Evolutionary conservation across 106 monocot species (phyloP).

Genomic region (Apostasia ramifera): DNA sequence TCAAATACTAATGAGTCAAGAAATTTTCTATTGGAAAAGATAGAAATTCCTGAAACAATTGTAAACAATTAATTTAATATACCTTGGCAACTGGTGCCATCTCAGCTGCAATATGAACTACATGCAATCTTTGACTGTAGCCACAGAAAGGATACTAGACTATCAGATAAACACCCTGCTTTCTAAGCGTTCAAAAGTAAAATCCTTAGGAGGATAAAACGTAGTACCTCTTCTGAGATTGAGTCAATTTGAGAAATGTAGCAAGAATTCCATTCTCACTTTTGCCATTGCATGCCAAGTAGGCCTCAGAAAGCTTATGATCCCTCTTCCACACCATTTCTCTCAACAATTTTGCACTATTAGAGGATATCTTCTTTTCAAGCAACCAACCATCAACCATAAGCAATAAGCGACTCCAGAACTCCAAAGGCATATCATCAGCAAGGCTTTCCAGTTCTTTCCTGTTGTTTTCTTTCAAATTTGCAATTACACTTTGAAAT

Average conservation of each 20-base stretch:
- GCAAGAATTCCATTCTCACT: constrained; percentile 42
- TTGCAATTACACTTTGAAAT: constrained; percentile 50
- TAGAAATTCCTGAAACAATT: neutral
- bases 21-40: neutral
- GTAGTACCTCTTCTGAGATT: constrained; percentile 38
- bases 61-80: constrained; percentile 5
- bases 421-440: constrained; percentile 59
- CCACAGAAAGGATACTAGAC: neutral
- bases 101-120: constrained; percentile 93
- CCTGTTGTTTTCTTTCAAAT: constrained; percentile 50
- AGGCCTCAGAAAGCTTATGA: constrained; percentile 51
- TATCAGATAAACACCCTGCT: neutral
- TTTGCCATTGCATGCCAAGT: constrained; percentile 53
- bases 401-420: constrained; percentile 78
- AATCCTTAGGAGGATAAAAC: constrained; percentile 2
- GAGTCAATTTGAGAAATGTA: constrained; percentile 54
- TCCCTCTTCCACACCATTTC: constrained; percentile 85
- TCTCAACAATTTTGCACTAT: constrained; percentile 59
- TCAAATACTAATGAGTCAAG: neutral
- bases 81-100: constrained; percentile 99
- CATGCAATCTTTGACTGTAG: constrained; percentile 60
- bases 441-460: constrained; percentile 15
- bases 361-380: constrained; percentile 76
- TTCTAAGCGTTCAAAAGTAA: neutral
- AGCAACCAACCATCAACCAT: constrained; percentile 78